A percentile compares a stretch with the other conserved stretches of the same genome.
phyloP scores from a whole-genome alignment of 75 land plant genomes.

The Pinus taeda region DNA sequence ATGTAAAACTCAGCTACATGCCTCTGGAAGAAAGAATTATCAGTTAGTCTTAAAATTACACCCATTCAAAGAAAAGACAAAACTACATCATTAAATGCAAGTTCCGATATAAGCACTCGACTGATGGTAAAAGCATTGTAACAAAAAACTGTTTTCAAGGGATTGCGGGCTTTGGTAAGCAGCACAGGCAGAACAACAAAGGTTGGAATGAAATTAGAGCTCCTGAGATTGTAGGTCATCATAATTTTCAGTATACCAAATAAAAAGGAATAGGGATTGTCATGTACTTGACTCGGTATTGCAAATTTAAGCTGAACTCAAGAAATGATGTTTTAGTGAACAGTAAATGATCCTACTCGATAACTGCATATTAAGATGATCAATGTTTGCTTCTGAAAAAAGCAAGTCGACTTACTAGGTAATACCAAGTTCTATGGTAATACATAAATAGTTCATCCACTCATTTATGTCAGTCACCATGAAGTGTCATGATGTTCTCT shows the following conservation, averaged over 20 bases:
- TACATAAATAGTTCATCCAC: too few relatives aligned
- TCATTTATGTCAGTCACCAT: too few relatives aligned
- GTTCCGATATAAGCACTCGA: neutral
- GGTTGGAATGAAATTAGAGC: neutral
- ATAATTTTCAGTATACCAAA: neutral
- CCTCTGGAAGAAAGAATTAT: slow-evolving; percentile 41
- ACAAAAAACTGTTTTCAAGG: neutral
- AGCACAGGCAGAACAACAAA: neutral
- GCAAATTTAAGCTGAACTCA: too few relatives aligned
- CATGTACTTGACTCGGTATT: neutral
- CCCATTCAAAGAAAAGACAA: neutral
- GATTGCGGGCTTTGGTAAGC: neutral
- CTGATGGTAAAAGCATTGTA: neutral
- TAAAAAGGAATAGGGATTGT: neutral
- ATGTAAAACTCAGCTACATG: slow-evolving; percentile 86
- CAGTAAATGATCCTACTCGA: neutral
- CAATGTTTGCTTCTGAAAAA: too few relatives aligned
- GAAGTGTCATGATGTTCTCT: too few relatives aligned
- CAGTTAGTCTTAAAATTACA: neutral
- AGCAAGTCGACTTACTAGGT: too few relatives aligned
- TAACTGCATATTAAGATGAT: neutral
- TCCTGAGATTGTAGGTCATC: neutral
- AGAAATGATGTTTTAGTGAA: neutral
- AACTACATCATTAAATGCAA: neutral
- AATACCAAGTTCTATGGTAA: too few relatives aligned